Evolutionary conservation across 2,329 filamentous ascomycete species (phyloP), one percentile per base, ranked within the genome.

Genomic region (Cladorrhinum sp.): DNA sequence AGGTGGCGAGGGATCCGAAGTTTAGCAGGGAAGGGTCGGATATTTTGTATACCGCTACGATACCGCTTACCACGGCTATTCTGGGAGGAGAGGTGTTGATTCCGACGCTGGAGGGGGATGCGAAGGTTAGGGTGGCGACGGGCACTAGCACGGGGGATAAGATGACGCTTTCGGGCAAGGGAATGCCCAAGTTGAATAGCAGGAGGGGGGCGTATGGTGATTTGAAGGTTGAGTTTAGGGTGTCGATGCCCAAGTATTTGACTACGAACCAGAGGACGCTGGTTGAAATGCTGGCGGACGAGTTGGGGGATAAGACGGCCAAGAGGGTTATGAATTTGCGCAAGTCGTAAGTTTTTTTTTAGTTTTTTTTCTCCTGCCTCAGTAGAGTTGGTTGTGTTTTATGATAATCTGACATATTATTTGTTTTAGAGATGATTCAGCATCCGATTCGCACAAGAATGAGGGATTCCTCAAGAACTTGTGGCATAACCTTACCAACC

Each of bases 241-340:
- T 99, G 51, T 80, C 85, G 58, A 96, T 98, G 91, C 95, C 95
- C 51, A 98, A 96, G 77, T 97, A 94, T 71, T 81, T 99, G 66
- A 92, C 85, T 58, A 85, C 89, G 51, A 98, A 96, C 77, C 93
- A 99, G 79, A 85, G 95, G 58, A 96, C 91, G 0, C 90, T 99
- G 62, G 78, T 96, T 50, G 95, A 99, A 79, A 94, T 98, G 86
- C 85, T 99, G 66, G 95, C 95, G 6, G 93, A 99, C 70, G 95
- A 99, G 79, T 89, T 99, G 86, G 88, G 85, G 42, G 95, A 99
- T 76, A 92, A 93, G 79, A 91, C 86, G 26, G 95, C 95, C 33
- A 95, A 91, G 79, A 84, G 95, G 51, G 86, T 96, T 60, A 98
- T 99, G 92, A 94, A 96, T 71, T 79, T 96, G 70, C 80, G 81